These are phyloP conservation scores for Boletus smithii DNA, from an alignment of 1,284 basidiomycete genomes.

Conservation along the genomic window DNA sequence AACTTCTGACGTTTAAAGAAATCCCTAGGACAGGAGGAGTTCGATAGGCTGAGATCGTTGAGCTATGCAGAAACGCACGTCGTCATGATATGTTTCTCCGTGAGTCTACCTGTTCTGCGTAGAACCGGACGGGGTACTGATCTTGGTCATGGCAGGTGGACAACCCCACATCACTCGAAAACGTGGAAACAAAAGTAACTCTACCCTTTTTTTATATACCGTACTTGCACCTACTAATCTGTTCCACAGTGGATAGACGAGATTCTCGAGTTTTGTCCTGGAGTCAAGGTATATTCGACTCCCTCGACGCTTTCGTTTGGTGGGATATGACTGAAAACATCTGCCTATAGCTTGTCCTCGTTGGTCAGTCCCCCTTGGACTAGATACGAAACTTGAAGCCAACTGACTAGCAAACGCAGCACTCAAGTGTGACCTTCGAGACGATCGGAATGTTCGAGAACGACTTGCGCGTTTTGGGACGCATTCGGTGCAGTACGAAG, in stretches of 20 bases:
- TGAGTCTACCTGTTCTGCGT: conserved; percentile 35
- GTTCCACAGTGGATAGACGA: conserved; percentile 90
- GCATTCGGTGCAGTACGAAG: conserved; percentile 82
- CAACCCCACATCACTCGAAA: conserved; percentile 87
- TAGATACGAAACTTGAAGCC: neutral
- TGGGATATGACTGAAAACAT: conserved; percentile 11
- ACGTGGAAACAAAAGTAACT: conserved; percentile 83
- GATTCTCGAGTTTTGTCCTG: conserved; percentile 86
- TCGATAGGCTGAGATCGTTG: conserved; percentile 86
- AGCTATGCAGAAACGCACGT: conserved; percentile 96
- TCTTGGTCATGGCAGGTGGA: conserved; percentile 59
- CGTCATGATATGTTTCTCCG: conserved; percentile 92
- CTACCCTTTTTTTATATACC: too few species aligned
- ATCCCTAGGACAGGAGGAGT: conserved; percentile 86
- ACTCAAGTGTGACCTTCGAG: conserved; percentile 91
- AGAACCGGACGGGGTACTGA: neutral
- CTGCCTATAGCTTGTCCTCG: conserved; percentile 67
- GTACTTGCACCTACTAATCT: too few species aligned
- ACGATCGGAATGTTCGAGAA: conserved; percentile 66
- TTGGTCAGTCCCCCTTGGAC: conserved; percentile 57
- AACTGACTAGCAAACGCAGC: conserved; percentile 46
- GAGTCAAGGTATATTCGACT: conserved; percentile 68
- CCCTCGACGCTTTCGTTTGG: conserved; percentile 4
- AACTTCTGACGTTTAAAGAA: conserved; percentile 32
- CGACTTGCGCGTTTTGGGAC: conserved; percentile 65